These are phyloP conservation scores for Penicillium bovifimosum DNA, from an alignment of 495 filamentous ascomycete species.

Conservation along the genomic window DNA sequence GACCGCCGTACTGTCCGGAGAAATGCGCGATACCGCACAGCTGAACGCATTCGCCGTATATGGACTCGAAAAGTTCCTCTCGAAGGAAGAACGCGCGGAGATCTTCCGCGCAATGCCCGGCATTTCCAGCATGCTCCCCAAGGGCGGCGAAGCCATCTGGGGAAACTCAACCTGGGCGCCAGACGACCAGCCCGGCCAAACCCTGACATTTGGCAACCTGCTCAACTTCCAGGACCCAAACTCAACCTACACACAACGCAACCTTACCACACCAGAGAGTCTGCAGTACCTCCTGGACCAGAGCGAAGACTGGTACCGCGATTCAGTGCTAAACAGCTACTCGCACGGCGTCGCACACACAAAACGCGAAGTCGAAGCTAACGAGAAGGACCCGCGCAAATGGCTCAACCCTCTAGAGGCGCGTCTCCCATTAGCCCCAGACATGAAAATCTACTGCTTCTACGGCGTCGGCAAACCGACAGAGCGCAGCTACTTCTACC, in stretches of 20 bases:
- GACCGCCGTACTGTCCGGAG: constrained; percentile 85
- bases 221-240: constrained; percentile 77
- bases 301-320: constrained; percentile 78
- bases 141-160: constrained; percentile 91
- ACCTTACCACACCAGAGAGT: constrained; percentile 75
- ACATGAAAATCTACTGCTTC: constrained; percentile 96
- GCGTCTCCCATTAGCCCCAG: constrained; percentile 79
- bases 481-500: constrained; percentile 88
- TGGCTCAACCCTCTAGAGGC: constrained; percentile 96
- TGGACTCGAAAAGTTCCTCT: constrained; percentile 92
- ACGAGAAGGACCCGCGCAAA: constrained; percentile 73
- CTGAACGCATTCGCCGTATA: constrained; percentile 97
- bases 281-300: constrained; percentile 71
- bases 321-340: constrained; percentile 67
- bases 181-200: constrained; percentile 73
- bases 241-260: constrained; percentile 55
- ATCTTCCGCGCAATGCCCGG: constrained; percentile 97
- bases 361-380: constrained; percentile 72
- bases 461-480: constrained; percentile 91
- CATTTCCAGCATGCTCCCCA: constrained; percentile 93
- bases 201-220: constrained; percentile 69
- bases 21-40: constrained; percentile 98
- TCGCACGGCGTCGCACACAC: constrained; percentile 87
- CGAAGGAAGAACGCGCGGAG: constrained; percentile 80
- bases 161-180: constrained; percentile 86